Base-by-base conservation (phyloP, 163 green algal genomes). In the Chlamydomonas reinhardtii region DNA sequence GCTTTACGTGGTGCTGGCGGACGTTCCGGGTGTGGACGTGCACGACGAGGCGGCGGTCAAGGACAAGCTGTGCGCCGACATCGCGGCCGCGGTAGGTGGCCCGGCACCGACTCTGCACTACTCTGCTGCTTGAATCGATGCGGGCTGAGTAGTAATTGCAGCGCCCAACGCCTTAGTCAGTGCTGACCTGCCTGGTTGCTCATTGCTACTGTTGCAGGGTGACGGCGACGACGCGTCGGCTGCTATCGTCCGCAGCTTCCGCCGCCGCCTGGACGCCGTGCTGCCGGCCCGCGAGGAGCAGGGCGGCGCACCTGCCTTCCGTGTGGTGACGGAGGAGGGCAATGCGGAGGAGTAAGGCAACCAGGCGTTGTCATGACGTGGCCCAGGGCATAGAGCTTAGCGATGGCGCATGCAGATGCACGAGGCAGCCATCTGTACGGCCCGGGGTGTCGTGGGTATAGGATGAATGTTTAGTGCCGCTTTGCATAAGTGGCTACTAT, bases 251-350 rank as follows among this genome's bases (percentile, higher is more conserved):
- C 56, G 48, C 34, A 70, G 48, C 61, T 87, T 87, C 72, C 59
- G 71, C 0, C 72, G 82, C 16, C 82, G 82, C 25, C 27, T 87
- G 48, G 82, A 87, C 31, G 82, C 72, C 2, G 72, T 82, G 15
- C 52, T 79, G 48, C 48, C 73, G 8, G 31, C 37, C 3, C 27
- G 39, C 3, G 35, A 17, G 29, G 19, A 25, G 0, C 4, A 9
- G 27, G 27, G 1, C 1, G 64, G 14, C 14, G 64, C 27, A 2
- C 29, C 27, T 9, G 29, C 27, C 29, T 34, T 71, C 64, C 2
- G 29, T 27, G 19, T 66, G 0, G 25, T 31, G 2, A 31, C 8
- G 24, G 59, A 29, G 14, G 59, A 29, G 24, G 22, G 22, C 59
- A 16, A 66, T 29, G 59, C 5, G 24, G 24, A 66, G 59, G 4